Evolutionary conservation across 176 grass and related monocot genomes (phyloP).

Genomic region (Elaeis guineensis): DNA sequence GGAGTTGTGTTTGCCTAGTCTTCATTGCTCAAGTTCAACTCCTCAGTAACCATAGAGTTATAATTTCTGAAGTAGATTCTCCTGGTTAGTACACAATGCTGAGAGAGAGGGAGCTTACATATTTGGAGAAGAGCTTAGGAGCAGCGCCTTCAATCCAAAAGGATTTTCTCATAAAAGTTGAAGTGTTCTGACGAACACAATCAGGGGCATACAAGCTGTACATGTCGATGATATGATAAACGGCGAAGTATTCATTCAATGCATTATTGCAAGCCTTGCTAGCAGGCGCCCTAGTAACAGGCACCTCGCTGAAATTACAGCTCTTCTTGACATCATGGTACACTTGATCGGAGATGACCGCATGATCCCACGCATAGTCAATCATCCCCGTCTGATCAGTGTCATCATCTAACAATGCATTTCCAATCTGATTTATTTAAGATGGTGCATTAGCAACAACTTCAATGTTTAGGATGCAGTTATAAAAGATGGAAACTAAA

Average conservation of each 20-base stretch:
- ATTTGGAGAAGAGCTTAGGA: slow-evolving; percentile 15
- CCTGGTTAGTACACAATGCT: too few species aligned
- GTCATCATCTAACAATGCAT: slow-evolving; percentile 44
- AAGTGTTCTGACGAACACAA: neutral
- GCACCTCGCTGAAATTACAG: slow-evolving; percentile 33
- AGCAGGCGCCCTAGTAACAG: neutral
- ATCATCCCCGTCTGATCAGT: slow-evolving; percentile 34
- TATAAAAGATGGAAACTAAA: too few species aligned
- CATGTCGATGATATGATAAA: slow-evolving; percentile 38
- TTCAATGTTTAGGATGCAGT: too few species aligned
- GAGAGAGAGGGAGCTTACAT: neutral
- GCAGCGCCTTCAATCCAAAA: neutral
- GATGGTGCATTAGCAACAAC: neutral
- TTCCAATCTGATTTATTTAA: slow-evolving; percentile 28
- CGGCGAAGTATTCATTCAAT: slow-evolving; percentile 10
- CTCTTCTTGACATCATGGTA: slow-evolving; percentile 25
- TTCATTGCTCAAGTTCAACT: too few species aligned
- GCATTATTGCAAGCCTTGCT: slow-evolving; percentile 12
- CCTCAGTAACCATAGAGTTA: too few species aligned
- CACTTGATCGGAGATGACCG: slow-evolving; percentile 42
- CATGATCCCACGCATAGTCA: slow-evolving; percentile 44
- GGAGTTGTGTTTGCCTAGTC: too few species aligned
- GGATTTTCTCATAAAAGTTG: neutral
- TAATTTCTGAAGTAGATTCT: too few species aligned
- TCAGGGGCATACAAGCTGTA: slow-evolving; percentile 40